Conservation (phyloP, 2,329 filamentous ascomycete species). For the Onygena corvina region DNA sequence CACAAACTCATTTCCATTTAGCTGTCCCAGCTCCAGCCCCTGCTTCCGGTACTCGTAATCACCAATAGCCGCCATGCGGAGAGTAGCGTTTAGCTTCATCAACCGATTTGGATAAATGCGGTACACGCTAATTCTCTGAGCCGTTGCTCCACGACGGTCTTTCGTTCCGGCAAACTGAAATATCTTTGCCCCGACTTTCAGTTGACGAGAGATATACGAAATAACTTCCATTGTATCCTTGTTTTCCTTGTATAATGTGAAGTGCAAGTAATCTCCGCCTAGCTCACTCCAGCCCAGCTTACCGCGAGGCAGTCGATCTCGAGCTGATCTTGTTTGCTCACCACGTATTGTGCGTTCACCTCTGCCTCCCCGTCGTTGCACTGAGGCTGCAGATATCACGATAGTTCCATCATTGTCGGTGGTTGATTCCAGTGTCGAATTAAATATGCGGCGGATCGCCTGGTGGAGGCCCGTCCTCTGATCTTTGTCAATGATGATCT, state of each 20-base stretch:
- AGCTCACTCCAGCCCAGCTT: slow-evolving; percentile 52
- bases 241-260: slow-evolving; percentile 92
- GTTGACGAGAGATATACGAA: slow-evolving; percentile 58
- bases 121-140: slow-evolving; percentile 63
- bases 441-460: slow-evolving; percentile 64
- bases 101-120: slow-evolving; percentile 52
- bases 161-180: slow-evolving; percentile 84
- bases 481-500: slow-evolving; percentile 48
- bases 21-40: slow-evolving; percentile 67
- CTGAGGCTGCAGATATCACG: slow-evolving; percentile 36
- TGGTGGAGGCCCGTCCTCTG: slow-evolving; percentile 52
- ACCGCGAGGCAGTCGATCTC: slow-evolving; percentile 23
- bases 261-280: slow-evolving; percentile 74
- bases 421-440: slow-evolving; percentile 61
- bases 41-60: slow-evolving; percentile 66
- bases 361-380: slow-evolving; percentile 22
- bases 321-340: slow-evolving; percentile 20
- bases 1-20: slow-evolving; percentile 81
- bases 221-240: slow-evolving; percentile 91
- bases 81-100: slow-evolving; percentile 47
- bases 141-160: slow-evolving; percentile 74
- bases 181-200: slow-evolving; percentile 56
- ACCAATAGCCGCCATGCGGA: slow-evolving; percentile 55
- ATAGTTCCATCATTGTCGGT: slow-evolving; percentile 61
- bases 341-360: slow-evolving; percentile 19